Percentiles rank a stretch among this genome's conserved stretches.
Conservation (phyloP, 139 green algal genomes). For the Chlorella sp. region DNA sequence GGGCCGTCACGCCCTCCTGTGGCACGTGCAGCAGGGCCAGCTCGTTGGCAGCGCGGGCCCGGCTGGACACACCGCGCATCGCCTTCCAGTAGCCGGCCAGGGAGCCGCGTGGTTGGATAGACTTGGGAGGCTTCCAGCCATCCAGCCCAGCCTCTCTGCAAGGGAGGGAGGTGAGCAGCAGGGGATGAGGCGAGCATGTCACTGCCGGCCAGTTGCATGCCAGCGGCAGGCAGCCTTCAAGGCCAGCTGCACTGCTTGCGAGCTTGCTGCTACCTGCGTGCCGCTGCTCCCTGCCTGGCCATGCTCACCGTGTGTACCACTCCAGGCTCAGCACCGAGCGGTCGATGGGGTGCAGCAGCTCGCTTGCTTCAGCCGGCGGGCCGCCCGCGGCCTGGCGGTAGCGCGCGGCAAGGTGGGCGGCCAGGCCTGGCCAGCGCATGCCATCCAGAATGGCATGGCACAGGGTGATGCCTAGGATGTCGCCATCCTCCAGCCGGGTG, state of each 20-base stretch:
- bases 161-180: neutral
- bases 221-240: too few species aligned
- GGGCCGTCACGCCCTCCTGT: neutral
- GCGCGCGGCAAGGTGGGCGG: constrained; percentile 1
- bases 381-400: constrained; percentile 4
- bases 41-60: neutral
- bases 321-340: constrained; percentile 1
- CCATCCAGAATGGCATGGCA: constrained; percentile 9
- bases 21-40: constrained; percentile 8
- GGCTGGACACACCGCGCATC: too few species aligned
- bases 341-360: constrained; percentile 4
- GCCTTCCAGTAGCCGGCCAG: constrained; percentile 4
- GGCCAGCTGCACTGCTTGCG: too few species aligned
- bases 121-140: neutral
- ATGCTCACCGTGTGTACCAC: neutral
- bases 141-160: neutral
- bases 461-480: constrained; percentile 12
- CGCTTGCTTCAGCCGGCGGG: neutral
- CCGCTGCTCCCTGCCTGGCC: too few species aligned
- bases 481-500: neutral
- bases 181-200: too few species aligned
- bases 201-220: too few species aligned
- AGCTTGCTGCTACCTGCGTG: neutral
- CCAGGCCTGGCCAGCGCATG: constrained; percentile 14
- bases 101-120: neutral